A percentile compares a stretch with the other conserved stretches of the same genome.
phyloP scores from a whole-genome alignment of 2,329 filamentous ascomycete species.

The Juglanconis oblonga region DNA sequence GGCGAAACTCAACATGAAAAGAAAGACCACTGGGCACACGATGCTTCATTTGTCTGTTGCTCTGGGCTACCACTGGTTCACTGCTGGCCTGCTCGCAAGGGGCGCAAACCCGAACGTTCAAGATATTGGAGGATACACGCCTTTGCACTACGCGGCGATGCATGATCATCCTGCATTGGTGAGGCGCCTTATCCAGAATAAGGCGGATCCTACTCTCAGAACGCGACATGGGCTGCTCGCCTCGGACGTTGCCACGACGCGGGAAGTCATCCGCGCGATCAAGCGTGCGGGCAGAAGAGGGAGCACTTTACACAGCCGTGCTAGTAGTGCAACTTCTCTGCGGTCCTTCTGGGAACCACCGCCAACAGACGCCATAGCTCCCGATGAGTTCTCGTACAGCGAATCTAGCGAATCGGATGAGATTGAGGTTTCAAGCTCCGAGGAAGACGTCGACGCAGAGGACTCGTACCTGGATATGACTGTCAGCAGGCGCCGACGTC shows the following conservation, averaged over 20 bases:
- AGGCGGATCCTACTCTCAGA: constrained; percentile 68
- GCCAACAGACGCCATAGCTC: constrained; percentile 35
- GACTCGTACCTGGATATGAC: constrained; percentile 39
- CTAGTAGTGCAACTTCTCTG: constrained; percentile 65
- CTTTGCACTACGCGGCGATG: constrained; percentile 77
- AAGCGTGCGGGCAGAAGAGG: constrained; percentile 62
- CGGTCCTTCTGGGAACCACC: constrained; percentile 64
- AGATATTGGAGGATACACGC: constrained; percentile 77
- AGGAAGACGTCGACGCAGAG: constrained; percentile 39
- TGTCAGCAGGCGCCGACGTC: constrained; percentile 25
- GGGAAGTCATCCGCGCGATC: constrained; percentile 61
- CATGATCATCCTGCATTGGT: constrained; percentile 75
- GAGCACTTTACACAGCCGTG: constrained; percentile 56
- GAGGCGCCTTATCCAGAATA: constrained; percentile 67
- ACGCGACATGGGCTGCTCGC: constrained; percentile 69
- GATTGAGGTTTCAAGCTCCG: constrained; percentile 36
- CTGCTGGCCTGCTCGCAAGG: constrained; percentile 71
- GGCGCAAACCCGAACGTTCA: constrained; percentile 73
- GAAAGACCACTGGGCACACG: constrained; percentile 66
- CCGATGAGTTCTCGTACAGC: constrained; percentile 43
- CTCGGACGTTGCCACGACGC: constrained; percentile 67
- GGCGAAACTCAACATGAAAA: constrained; percentile 64
- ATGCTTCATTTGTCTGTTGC: constrained; percentile 79
- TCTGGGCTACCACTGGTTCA: constrained; percentile 71
- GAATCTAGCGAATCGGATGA: constrained; percentile 42